phyloP scores from a whole-genome alignment of 1,139 yeast species.

The Casaregolazyma suthepensis region DNA sequence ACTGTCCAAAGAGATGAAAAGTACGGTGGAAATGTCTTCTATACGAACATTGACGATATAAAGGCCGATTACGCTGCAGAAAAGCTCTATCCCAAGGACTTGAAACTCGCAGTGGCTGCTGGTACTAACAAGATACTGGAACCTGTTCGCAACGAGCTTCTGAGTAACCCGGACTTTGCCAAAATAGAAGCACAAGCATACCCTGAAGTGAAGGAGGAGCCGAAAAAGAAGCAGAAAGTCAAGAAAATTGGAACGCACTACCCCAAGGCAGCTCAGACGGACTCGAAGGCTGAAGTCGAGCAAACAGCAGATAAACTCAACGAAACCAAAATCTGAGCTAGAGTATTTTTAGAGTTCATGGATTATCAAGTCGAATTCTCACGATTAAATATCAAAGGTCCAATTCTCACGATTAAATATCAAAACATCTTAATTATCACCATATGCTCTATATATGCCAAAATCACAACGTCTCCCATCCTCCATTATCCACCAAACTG shows the following conservation, averaged over 20 bases:
- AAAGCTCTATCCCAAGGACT: constrained; percentile 83
- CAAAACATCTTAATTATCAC: not conserved
- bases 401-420: not conserved
- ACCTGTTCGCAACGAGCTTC: constrained; percentile 74
- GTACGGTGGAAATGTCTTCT: constrained; percentile 89
- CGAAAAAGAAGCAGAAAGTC: constrained; percentile 62
- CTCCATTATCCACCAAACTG: constrained; percentile 76
- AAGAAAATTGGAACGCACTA: constrained; percentile 82
- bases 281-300: constrained; percentile 16
- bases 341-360: not conserved
- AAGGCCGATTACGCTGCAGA: constrained; percentile 66
- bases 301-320: constrained; percentile 23
- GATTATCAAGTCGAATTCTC: not conserved
- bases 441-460: not conserved
- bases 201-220: constrained; percentile 62
- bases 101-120: constrained; percentile 86
- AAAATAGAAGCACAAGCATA: constrained; percentile 74
- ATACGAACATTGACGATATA: constrained; percentile 59
- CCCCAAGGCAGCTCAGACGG: constrained; percentile 52
- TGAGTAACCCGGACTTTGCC: constrained; percentile 60
- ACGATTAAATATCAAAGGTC: not conserved
- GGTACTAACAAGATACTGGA: constrained; percentile 72
- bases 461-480: constrained; percentile 81
- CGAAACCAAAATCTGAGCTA: constrained; percentile 17
- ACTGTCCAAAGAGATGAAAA: constrained; percentile 87